A percentile compares a stretch with the other conserved stretches of the same genome.
phyloP scores from a whole-genome alignment of 768 basidiomycete species.

The Tulasnella sp. region DNA sequence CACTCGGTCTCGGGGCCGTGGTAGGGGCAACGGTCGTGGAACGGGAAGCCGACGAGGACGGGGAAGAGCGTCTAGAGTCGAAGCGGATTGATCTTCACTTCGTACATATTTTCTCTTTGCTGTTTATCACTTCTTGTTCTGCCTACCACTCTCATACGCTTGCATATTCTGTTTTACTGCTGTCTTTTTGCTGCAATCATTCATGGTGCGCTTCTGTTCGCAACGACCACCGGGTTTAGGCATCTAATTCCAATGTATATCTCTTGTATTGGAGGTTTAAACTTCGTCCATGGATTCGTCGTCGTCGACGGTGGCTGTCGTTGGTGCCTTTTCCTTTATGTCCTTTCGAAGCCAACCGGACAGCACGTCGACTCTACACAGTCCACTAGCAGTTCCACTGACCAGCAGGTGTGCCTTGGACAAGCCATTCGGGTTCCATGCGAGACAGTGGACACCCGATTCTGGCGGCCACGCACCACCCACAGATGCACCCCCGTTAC shows the following conservation, averaged over 20 bases:
- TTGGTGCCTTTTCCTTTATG: too few species aligned
- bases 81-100: neutral
- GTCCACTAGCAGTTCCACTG: slow-evolving; percentile 67
- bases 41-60: neutral
- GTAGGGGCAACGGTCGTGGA: neutral
- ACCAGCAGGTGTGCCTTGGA: slow-evolving; percentile 50
- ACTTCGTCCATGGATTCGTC: too few species aligned
- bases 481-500: slow-evolving; percentile 23
- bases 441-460: slow-evolving; percentile 62
- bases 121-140: neutral
- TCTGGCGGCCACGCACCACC: slow-evolving; percentile 58
- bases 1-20: neutral
- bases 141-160: too few species aligned
- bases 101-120: neutral
- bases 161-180: too few species aligned
- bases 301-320: too few species aligned
- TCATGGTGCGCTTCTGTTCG: too few species aligned
- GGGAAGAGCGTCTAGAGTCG: neutral
- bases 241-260: too few species aligned
- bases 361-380: slow-evolving; percentile 75
- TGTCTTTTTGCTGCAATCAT: too few species aligned
- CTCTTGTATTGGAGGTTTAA: too few species aligned
- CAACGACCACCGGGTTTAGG: too few species aligned
- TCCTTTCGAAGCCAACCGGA: slow-evolving; percentile 51
- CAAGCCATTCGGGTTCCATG: slow-evolving; percentile 73